Evolutionary conservation across 179 eudicot genomes (phyloP), one percentile per base, ranked within the genome.

Genomic region (Amaranthus tricolor): DNA sequence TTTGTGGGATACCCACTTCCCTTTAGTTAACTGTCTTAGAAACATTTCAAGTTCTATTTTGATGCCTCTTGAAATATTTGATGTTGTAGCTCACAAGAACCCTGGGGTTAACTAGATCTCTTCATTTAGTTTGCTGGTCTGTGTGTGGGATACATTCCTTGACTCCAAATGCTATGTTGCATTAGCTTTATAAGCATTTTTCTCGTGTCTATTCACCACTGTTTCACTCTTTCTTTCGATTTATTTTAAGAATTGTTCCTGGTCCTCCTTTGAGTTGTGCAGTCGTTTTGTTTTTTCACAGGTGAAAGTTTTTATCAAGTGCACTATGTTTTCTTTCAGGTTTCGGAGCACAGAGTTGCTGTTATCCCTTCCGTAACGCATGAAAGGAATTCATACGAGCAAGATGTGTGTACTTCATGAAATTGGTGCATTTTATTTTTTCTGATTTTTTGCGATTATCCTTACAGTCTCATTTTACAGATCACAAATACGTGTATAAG

Each of bases 361-460:
- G 78, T 76, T 60, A 87, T 94, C 72, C 98, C 98, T 24, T 21
- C 66, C 61, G 40, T 77, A 78, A 88, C 85, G 24, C 98, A 94
- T 81, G 97, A 92, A 83, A 87, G 78, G 74, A 94, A 94, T 82
- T 87, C 78, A 57, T 88, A 83, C 68, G 98, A 90, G 83, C 98
- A 90, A 77, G 89, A 84, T 72, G 97, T 94, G 80, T 31, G 88
- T n/a, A 52, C 19, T n/a, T 53, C 47, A 13, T 58, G 6, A 56
- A 59, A 6, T 24, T 16, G 60, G 20, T 57, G 24, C 19, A 62
- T 52, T 50, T 24, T n/a, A 17, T 45, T 13, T 55, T 57, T 70
- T 19, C 24, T 43, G 64, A 62, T 58, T 45, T 45, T 7, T 56
- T 65, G 62, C 62, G 43, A n/a, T 75, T 50, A 16, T 71, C 65